These are phyloP conservation scores for Caloboletus firmus DNA, from an alignment of 1,284 basidiomycete genomes.

Conservation along the genomic window DNA sequence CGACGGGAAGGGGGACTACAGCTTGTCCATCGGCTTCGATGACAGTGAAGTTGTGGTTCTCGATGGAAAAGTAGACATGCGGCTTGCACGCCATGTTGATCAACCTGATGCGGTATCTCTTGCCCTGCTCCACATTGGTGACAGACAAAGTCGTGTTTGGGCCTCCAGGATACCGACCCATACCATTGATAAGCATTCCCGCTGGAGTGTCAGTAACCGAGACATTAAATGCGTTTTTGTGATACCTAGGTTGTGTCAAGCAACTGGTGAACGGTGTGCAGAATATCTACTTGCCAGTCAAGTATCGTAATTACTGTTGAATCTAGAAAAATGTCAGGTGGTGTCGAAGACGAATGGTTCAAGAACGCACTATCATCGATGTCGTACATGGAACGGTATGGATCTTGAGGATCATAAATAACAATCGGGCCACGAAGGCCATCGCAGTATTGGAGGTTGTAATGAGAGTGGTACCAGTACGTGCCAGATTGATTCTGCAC, in stretches of 20 bases:
- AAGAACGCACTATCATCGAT: slow-evolving; percentile 35
- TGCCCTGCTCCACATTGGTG: slow-evolving; percentile 33
- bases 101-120: slow-evolving; percentile 45
- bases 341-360: not conserved
- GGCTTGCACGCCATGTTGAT: slow-evolving; percentile 44
- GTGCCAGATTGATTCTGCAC: slow-evolving; percentile 38
- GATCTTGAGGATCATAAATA: slow-evolving; percentile 39
- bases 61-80: slow-evolving; percentile 42
- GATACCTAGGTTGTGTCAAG: slow-evolving; percentile 34
- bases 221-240: slow-evolving; percentile 22
- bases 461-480: slow-evolving; percentile 50
- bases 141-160: slow-evolving; percentile 37
- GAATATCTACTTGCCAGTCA: slow-evolving; percentile 36
- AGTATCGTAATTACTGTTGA: slow-evolving; percentile 39
- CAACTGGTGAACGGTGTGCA: not conserved
- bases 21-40: slow-evolving; percentile 46
- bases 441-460: slow-evolving; percentile 35
- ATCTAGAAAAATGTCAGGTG: slow-evolving; percentile 26
- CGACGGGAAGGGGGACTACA: slow-evolving; percentile 32
- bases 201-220: slow-evolving; percentile 27
- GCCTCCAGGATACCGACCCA: slow-evolving; percentile 42
- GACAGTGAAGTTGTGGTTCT: slow-evolving; percentile 39
- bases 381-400: slow-evolving; percentile 33
- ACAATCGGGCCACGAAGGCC: slow-evolving; percentile 33
- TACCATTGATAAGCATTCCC: slow-evolving; percentile 50